These are phyloP conservation scores for Calonectria pseudoreteaudii DNA, from an alignment of 2,329 filamentous ascomycete genomes.

Conservation along the genomic window DNA sequence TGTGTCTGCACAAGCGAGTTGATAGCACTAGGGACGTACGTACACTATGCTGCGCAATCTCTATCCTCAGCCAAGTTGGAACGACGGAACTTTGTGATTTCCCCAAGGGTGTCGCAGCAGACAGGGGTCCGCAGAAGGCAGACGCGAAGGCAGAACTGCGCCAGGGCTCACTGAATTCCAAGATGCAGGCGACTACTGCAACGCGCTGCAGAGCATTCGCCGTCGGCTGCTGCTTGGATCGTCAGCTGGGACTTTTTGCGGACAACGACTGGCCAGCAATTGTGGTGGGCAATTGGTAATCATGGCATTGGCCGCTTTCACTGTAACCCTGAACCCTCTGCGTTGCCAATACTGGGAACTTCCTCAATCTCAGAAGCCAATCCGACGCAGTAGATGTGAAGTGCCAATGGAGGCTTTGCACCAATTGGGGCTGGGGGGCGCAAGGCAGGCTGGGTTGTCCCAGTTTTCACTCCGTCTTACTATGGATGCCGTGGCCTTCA, in stretches of 20 bases:
- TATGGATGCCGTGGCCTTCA: not conserved
- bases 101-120: conserved; percentile 13
- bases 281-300: conserved; percentile 32
- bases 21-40: not conserved
- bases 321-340: conserved; percentile 21
- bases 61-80: not conserved
- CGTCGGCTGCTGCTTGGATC: conserved; percentile 8
- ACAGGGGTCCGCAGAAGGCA: conserved; percentile 20
- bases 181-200: conserved; percentile 22
- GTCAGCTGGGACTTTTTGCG: conserved; percentile 18
- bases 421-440: conserved; percentile 30
- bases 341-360: conserved; percentile 6
- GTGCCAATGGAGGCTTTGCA: conserved; percentile 27
- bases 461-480: conserved; percentile 6
- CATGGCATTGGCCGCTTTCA: conserved; percentile 32
- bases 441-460: conserved; percentile 32
- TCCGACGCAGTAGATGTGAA: not conserved
- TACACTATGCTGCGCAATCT: not conserved
- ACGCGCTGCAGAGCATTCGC: conserved; percentile 20
- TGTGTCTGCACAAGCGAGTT: conserved; percentile 22
- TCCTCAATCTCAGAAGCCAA: conserved; percentile 20
- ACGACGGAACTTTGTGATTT: conserved; percentile 6
- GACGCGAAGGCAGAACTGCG: conserved; percentile 24
- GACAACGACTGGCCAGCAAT: conserved; percentile 30
- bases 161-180: conserved; percentile 2